Percentiles rank a stretch among this genome's conserved stretches.
These are phyloP conservation scores for Porodaedalea pini DNA, from an alignment of 1,284 basidiomycete species.

Conservation along the genomic window DNA sequence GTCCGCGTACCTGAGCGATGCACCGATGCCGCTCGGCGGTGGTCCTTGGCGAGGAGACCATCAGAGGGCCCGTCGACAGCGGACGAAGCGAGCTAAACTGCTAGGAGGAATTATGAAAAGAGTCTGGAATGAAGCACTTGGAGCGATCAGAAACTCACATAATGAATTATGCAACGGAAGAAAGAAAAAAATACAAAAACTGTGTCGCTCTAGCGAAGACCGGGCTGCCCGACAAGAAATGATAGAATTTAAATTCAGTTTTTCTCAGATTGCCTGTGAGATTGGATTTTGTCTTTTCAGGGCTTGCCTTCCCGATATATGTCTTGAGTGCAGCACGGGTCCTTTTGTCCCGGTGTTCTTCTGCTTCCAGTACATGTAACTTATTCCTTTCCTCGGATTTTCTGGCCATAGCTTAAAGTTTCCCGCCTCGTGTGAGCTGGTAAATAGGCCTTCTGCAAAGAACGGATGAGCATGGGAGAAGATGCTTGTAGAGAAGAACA, in stretches of 20 bases:
- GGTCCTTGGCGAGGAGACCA: background rate
- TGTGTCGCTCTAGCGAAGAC: background rate
- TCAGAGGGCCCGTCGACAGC: background rate
- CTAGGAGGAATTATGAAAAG: background rate
- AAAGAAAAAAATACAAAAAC: background rate
- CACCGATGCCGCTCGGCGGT: background rate
- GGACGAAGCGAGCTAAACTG: background rate
- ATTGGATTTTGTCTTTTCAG: conserved; percentile 5
- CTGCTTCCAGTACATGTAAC: background rate
- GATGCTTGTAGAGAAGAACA: background rate
- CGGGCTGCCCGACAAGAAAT: no score
- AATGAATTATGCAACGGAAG: conserved; percentile 3
- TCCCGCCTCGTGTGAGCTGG: conserved; percentile 1
- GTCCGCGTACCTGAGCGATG: conserved; percentile 1
- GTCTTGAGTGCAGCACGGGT: no score
- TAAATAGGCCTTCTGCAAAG: background rate
- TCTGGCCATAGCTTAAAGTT: background rate
- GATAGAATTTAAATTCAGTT: background rate
- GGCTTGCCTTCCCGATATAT: no score
- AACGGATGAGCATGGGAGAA: background rate
- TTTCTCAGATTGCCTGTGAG: background rate
- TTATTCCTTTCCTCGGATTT: conserved; percentile 5
- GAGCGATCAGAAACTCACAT: conserved; percentile 1
- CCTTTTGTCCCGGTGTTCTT: background rate
- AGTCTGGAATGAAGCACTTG: background rate